A percentile compares a stretch with the other conserved stretches of the same genome.
Evolutionary conservation across 805 yeast species (phyloP).

Genomic region (Schwanniomyces sp.): DNA sequence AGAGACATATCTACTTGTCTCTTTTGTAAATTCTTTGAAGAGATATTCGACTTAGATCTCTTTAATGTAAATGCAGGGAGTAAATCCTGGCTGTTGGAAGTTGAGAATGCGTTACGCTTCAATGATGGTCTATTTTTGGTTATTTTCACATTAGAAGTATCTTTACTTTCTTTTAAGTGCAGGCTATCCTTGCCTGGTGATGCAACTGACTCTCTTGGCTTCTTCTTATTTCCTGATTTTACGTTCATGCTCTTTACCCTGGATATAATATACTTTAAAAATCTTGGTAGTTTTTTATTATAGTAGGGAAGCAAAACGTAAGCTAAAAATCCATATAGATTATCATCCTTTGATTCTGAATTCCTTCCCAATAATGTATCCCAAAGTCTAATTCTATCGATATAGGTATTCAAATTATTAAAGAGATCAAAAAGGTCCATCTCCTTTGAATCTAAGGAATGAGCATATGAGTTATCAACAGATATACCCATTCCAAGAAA

Average conservation of each 20-base stretch:
- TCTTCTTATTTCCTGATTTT: conserved; percentile 17
- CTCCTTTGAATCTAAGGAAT: not conserved
- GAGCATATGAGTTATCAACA: conserved; percentile 1
- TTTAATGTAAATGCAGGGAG: conserved; percentile 36
- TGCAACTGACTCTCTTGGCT: not conserved
- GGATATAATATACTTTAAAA: conserved; percentile 45
- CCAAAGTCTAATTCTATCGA: conserved; percentile 56
- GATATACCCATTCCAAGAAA: conserved; percentile 40
- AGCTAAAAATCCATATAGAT: conserved; percentile 48
- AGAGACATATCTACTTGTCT: conserved; percentile 41
- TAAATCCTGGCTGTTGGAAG: conserved; percentile 17
- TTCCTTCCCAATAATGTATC: conserved; percentile 45
- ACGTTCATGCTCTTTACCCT: conserved; percentile 50
- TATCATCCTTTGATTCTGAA: conserved; percentile 31
- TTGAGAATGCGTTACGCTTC: conserved; percentile 10
- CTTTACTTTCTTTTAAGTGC: not conserved
- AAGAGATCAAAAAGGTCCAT: conserved; percentile 15
- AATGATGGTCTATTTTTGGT: conserved; percentile 11
- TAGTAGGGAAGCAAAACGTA: conserved; percentile 56
- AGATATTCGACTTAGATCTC: conserved; percentile 40
- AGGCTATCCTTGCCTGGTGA: not conserved
- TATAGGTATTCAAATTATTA: conserved; percentile 37
- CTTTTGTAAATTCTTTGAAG: conserved; percentile 36
- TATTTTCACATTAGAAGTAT: not conserved
- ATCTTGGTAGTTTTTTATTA: conserved; percentile 46